Base-by-base conservation (phyloP, 2,329 filamentous ascomycete genomes). In the Calonectria hawksworthii region DNA sequence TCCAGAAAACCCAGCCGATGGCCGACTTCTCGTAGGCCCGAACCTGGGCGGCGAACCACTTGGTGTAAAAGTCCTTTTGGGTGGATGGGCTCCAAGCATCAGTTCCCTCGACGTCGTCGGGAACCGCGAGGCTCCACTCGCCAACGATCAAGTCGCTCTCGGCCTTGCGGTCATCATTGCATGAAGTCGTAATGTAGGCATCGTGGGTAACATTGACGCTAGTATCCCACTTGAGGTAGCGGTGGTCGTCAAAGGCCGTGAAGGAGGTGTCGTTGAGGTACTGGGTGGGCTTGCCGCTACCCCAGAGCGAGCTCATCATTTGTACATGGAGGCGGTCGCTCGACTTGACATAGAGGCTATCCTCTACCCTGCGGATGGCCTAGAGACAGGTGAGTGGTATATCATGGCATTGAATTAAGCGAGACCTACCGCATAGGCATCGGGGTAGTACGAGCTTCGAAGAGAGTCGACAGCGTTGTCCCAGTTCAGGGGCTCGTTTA, bases 241-340 rank as follows among this genome's bases (percentile, higher is more conserved):
- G 87, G 80, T 92, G 91, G 82, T 92, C 88, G 80, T 93, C 91
- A 77, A 89, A 93, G 23, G 88, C 87, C 6, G 88, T 85, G 78
- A 85, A 87, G 51, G 85, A 82, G 18, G 84, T 83, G 76, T 85
- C 83, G 16, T 83, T 79, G 14, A 92, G 83, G 68, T 83, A 85
- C 67, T 87, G 77, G 32, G 84, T 87, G 1, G 90, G 89, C 77
- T 92, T 86, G 11, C 90, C 90, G 3, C 89, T 87, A n/a, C 88
- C 89, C 91, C 91, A 93, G 67, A 85, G 82, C 32, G 85, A 79
- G 75, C 90, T 87, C 85, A 87, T 87, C 79, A 87, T 84, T 64
- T 84, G 88, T 52, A 93, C 87, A 78, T 92, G 90, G 13, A 92
- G 84, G 65, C 86, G 85, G 70, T 88, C 83, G 72, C 86, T 83